Conservation (phyloP, 257 asterid genomes). For the Scutellaria minor region DNA sequence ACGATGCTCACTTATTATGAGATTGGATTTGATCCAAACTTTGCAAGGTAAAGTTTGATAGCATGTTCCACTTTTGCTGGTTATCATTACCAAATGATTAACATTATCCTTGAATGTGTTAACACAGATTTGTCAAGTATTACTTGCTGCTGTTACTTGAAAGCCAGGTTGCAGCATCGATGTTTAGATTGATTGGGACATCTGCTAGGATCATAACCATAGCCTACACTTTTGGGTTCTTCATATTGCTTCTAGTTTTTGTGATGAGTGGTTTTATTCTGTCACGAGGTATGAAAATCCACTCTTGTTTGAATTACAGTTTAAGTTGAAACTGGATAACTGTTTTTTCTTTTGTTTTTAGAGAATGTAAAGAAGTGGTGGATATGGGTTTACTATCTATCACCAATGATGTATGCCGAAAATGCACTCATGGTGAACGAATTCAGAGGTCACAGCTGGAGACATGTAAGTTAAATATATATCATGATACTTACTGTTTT, state of each 20-base stretch:
- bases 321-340: not conserved
- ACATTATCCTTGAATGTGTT: not conserved
- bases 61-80: no score
- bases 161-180: constrained; percentile 40
- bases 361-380: constrained; percentile 43
- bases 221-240: constrained; percentile 52
- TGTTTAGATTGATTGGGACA: constrained; percentile 55
- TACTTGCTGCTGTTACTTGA: constrained; percentile 46
- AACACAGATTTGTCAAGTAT: constrained; percentile 54
- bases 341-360: not conserved
- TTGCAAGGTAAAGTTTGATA: constrained; percentile 41
- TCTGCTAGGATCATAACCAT: constrained; percentile 51
- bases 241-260: constrained; percentile 38
- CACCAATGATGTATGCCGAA: constrained; percentile 49
- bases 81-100: not conserved
- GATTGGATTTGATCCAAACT: constrained; percentile 55
- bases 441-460: constrained; percentile 53
- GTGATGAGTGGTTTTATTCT: constrained; percentile 52
- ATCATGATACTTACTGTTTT: not conserved
- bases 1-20: constrained; percentile 50
- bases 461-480: constrained; percentile 35
- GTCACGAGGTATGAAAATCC: constrained; percentile 48
- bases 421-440: constrained; percentile 54
- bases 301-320: not conserved
- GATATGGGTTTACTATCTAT: constrained; percentile 46